Evolutionary conservation across 1,284 basidiomycete species (phyloP), one percentile per base, ranked within the genome.

Genomic region (Moesziomyces sp.): DNA sequence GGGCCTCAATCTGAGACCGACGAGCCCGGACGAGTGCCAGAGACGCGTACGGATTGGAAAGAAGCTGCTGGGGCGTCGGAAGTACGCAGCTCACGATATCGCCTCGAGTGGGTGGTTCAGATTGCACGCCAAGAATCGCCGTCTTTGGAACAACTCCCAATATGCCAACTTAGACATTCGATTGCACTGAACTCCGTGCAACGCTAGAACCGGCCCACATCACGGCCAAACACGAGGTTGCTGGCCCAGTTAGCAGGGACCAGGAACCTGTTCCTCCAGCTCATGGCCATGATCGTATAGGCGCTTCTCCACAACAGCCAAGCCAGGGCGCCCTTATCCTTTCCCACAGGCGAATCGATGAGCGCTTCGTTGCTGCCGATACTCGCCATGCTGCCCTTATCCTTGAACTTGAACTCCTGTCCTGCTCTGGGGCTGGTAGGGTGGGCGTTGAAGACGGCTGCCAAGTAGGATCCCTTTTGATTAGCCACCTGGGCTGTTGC

Each of bases 291-390:
- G 6, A 90, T 91, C 78, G 91, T 91, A 84, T 93, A 92, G 2
- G 92, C 91, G 24, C 89, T 90, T 60, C 91, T 86, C 92, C 92
- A 92, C 43, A 92, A 85, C 26, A 92, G 85, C 90, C 91, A 93
- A n/a, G 91, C 91, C 42, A 78, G 51, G 28, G 61, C 59, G n/a
- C 86, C 74, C 72, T 80, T 90, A 62, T 68, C 89, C 86, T 70
- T 80, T 63, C 64, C 52, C 10, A 59, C 52, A n/a, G 73, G 67
- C 19, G 42, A 48, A 28, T 75, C 45, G 52, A 70, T 35, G 3
- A 79, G 62, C 1, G 84, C 89, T 45, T 61, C 88, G 88, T 90
- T 91, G 74, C 90, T 88, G 24, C 93, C 93, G 40, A 94, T 87
- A 81, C 92, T 92, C 9, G 93, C 92, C 83, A 95, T 86, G 69